Conservation (phyloP, 2,329 filamentous ascomycete species). For the Aureobasidium lini region DNA sequence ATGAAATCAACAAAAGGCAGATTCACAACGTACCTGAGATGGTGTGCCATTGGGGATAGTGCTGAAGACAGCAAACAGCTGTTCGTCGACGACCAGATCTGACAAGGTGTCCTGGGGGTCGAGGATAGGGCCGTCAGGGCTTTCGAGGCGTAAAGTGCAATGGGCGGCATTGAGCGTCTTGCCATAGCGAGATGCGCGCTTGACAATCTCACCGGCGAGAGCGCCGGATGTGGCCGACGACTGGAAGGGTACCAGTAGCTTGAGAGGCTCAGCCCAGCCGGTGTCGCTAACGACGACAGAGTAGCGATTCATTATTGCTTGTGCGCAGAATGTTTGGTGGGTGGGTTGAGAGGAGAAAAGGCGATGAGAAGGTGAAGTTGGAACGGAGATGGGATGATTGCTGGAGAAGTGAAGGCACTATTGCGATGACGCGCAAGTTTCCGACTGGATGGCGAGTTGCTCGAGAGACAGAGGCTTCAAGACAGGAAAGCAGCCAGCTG, state of each 20-base stretch:
- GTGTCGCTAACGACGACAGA: slow-evolving; percentile 18
- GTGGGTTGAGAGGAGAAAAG: background rate
- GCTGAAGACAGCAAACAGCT: slow-evolving; percentile 21
- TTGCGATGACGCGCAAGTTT: too few relatives aligned
- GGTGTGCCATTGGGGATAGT: background rate
- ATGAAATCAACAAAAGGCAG: too few relatives aligned
- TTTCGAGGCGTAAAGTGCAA: slow-evolving; percentile 22
- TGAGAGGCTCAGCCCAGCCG: slow-evolving; percentile 10
- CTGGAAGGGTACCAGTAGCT: slow-evolving; percentile 19
- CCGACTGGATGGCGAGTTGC: too few relatives aligned
- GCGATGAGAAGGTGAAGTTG: background rate
- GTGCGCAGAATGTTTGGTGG: background rate
- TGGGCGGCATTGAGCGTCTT: slow-evolving; percentile 17
- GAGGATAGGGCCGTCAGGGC: slow-evolving; percentile 22
- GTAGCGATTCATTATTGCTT: slow-evolving; percentile 20
- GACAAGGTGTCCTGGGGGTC: slow-evolving; percentile 23
- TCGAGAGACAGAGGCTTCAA: too few relatives aligned
- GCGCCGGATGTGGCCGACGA: slow-evolving; percentile 16
- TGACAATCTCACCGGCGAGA: slow-evolving; percentile 19
- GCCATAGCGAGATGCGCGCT: slow-evolving; percentile 16
- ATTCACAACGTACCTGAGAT: background rate
- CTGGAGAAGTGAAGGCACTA: too few relatives aligned
- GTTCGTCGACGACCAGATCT: slow-evolving; percentile 22
- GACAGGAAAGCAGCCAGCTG: too few relatives aligned
- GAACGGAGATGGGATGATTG: too few relatives aligned